phyloP scores from a whole-genome alignment of 1,139 yeast genomes.

The Kurtzmaniella quercitrusa region DNA sequence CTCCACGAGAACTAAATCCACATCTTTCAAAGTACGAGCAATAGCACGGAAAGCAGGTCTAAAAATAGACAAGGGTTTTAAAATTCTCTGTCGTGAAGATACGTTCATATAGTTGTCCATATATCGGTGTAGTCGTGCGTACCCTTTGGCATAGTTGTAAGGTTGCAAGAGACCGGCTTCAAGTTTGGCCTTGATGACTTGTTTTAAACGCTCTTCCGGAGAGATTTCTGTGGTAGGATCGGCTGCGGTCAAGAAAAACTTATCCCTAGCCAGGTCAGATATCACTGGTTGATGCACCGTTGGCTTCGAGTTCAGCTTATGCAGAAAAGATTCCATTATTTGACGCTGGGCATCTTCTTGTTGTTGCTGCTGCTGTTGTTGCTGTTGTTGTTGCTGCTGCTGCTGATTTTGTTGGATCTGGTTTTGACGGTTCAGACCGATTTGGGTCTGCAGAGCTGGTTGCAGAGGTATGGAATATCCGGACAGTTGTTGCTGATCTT shows the following conservation, averaged over 20 bases:
- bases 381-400: conserved; percentile 6
- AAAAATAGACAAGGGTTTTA: conserved; percentile 81
- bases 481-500: conserved; percentile 7
- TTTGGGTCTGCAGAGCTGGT: conserved; percentile 7
- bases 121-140: conserved; percentile 82
- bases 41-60: conserved; percentile 94
- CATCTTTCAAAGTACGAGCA: conserved; percentile 86
- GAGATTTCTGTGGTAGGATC: conserved; percentile 94
- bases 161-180: conserved; percentile 94
- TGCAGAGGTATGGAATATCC: conserved; percentile 4
- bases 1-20: conserved; percentile 87
- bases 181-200: conserved; percentile 91
- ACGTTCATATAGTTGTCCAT: conserved; percentile 93
- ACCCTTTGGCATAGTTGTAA: conserved; percentile 90
- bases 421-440: not conserved
- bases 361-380: conserved; percentile 6
- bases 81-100: conserved; percentile 79
- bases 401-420: conserved; percentile 1
- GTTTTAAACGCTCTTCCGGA: conserved; percentile 90
- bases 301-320: conserved; percentile 3
- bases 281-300: conserved; percentile 43
- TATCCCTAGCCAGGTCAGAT: conserved; percentile 83
- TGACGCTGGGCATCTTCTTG: conserved; percentile 4
- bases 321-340: conserved; percentile 5
- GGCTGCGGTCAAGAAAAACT: conserved; percentile 93